These are phyloP conservation scores for Globisporangium uncinulatum DNA, from an alignment of 352 stramenopile species.

Conservation along the genomic window DNA sequence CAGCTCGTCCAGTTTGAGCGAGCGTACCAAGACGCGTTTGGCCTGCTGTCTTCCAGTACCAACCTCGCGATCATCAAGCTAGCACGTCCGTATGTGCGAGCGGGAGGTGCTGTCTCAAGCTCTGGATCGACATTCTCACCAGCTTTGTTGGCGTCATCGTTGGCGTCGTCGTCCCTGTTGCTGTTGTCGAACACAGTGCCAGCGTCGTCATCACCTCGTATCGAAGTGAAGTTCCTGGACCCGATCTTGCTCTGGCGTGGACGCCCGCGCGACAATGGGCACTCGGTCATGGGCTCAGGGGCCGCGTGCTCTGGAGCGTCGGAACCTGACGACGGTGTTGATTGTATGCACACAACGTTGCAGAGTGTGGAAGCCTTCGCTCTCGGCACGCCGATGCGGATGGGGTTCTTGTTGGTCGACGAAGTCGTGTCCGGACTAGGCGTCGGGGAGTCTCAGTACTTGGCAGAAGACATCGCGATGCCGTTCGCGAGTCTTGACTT, in stretches of 20 bases:
- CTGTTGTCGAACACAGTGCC: neutral
- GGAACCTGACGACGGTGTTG: neutral
- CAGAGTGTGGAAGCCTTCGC: neutral
- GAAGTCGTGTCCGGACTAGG: neutral
- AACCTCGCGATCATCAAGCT: neutral
- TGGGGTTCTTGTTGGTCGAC: conserved; percentile 1
- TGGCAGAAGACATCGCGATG: neutral
- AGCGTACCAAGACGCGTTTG: neutral
- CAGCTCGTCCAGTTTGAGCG: neutral
- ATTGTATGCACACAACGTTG: neutral
- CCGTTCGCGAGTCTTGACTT: neutral
- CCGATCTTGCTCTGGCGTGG: conserved; percentile 3
- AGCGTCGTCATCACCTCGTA: too few species aligned
- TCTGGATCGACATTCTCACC: neutral
- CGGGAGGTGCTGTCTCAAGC: neutral
- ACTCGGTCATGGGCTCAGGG: neutral
- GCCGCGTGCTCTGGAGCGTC: neutral
- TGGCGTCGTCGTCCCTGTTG: neutral
- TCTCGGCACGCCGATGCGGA: neutral
- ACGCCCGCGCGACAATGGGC: neutral
- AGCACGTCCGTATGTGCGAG: neutral
- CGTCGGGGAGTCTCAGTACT: neutral
- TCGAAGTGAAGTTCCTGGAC: conserved; percentile 2
- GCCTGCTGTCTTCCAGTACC: neutral
- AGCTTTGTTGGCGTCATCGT: too few species aligned